phyloP scores from a whole-genome alignment of 2,329 filamentous ascomycete species.

The Incumbomyces lentus region DNA sequence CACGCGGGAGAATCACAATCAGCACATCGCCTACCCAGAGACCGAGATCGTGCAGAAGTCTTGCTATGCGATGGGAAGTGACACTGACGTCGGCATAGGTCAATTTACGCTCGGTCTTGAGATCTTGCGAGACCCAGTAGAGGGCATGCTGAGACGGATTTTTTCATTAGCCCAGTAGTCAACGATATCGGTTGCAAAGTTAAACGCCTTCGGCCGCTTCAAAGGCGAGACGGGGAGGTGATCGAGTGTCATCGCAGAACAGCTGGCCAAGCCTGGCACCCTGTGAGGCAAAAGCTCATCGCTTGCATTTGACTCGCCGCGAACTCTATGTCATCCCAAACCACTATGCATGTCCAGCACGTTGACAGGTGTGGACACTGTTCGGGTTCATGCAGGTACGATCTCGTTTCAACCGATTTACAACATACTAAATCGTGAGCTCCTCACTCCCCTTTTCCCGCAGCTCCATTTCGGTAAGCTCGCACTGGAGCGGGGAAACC shows the following conservation, averaged over 20 bases:
- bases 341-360: no score
- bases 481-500: no score
- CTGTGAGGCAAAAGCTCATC: no score
- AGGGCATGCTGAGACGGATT: constrained; percentile 25
- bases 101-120: constrained; percentile 22
- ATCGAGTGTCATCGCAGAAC: neutral
- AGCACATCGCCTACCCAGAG: constrained; percentile 27
- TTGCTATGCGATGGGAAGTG: constrained; percentile 28
- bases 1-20: constrained; percentile 28
- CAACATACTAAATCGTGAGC: no score
- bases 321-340: no score
- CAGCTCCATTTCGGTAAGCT: no score
- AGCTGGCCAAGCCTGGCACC: no score
- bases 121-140: constrained; percentile 30
- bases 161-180: constrained; percentile 30
- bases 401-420: no score
- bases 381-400: no score
- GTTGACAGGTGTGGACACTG: no score
- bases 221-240: constrained; percentile 7
- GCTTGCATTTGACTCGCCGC: no score
- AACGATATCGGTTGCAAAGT: constrained; percentile 32
- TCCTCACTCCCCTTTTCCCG: no score
- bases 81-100: constrained; percentile 28
- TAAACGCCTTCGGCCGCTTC: constrained; percentile 24
- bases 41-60: constrained; percentile 25